phyloP scores from a whole-genome alignment of 2,329 filamentous ascomycete species.

The Neurospora sp. region DNA sequence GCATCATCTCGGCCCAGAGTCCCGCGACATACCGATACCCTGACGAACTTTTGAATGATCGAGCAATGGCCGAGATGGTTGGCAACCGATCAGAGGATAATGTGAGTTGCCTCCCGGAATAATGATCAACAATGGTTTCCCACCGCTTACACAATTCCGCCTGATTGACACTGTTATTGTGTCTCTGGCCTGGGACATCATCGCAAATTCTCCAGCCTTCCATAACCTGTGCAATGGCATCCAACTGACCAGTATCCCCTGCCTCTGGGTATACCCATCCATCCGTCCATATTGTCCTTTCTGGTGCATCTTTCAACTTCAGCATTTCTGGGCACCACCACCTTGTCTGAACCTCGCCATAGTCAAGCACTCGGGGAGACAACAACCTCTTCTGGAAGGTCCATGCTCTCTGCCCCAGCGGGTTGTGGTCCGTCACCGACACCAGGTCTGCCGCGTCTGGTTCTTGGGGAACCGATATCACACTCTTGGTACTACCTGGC shows the following conservation, averaged over 20 bases:
- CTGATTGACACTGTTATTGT: neutral
- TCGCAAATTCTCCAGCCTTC: neutral
- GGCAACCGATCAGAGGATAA: neutral
- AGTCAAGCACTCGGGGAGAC: constrained; percentile 4
- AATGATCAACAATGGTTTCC: neutral
- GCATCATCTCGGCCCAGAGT: neutral
- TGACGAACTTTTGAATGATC: neutral
- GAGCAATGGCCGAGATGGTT: neutral
- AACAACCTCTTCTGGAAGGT: constrained; percentile 1
- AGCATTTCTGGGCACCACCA: neutral
- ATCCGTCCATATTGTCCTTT: neutral
- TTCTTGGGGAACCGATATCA: neutral
- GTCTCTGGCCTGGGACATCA: neutral
- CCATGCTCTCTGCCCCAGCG: neutral
- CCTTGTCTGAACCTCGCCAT: neutral
- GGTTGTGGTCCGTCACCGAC: neutral
- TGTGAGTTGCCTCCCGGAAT: neutral
- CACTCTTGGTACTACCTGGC: neutral
- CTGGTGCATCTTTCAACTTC: neutral
- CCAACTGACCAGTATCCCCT: neutral
- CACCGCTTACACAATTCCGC: neutral
- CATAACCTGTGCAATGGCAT: neutral
- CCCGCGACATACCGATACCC: neutral
- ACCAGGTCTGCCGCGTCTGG: neutral
- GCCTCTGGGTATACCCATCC: neutral